Conservation (phyloP, 192 early-diverging fungal species). For the Linnemannia schmuckeri region DNA sequence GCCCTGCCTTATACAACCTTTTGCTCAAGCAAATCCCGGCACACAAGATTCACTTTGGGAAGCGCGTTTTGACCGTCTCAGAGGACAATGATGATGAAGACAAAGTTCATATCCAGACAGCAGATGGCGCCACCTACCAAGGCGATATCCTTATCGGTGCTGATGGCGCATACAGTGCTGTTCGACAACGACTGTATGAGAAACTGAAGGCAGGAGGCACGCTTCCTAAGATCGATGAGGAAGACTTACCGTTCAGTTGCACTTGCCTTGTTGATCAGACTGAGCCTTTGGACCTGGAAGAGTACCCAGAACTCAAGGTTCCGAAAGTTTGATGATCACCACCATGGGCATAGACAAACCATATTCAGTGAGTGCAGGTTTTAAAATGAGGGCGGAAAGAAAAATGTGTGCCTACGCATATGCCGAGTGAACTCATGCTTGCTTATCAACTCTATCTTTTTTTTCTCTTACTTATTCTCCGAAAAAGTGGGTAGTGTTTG, state of each 20-base stretch:
- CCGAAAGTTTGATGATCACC: not conserved
- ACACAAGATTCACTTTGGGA: constrained; percentile 27
- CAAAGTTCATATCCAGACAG: constrained; percentile 25
- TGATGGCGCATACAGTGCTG: constrained; percentile 38
- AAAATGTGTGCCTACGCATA: too few relatives aligned
- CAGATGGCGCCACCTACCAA: constrained; percentile 6
- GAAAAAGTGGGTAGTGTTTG: too few relatives aligned
- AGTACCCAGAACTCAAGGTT: not conserved
- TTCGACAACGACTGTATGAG: constrained; percentile 22
- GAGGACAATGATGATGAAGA: constrained; percentile 8
- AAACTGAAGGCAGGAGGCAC: not conserved
- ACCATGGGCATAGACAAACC: not conserved
- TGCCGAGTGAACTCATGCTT: too few relatives aligned
- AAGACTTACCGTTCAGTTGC: not conserved
- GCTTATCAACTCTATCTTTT: too few relatives aligned
- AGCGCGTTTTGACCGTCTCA: constrained; percentile 10
- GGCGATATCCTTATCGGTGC: constrained; percentile 46
- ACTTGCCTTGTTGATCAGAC: constrained; percentile 26
- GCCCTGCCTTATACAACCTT: constrained; percentile 10
- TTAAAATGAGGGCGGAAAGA: too few relatives aligned
- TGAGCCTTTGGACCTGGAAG: not conserved
- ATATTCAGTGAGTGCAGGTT: too few relatives aligned
- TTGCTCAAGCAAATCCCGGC: not conserved
- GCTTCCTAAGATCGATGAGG: not conserved
- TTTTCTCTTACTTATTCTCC: too few relatives aligned